A percentile compares a stretch with the other conserved stretches of the same genome.
Evolutionary conservation across 1,139 yeast species (phyloP).

Genomic region (Kurtzmaniella quercitrusa): DNA sequence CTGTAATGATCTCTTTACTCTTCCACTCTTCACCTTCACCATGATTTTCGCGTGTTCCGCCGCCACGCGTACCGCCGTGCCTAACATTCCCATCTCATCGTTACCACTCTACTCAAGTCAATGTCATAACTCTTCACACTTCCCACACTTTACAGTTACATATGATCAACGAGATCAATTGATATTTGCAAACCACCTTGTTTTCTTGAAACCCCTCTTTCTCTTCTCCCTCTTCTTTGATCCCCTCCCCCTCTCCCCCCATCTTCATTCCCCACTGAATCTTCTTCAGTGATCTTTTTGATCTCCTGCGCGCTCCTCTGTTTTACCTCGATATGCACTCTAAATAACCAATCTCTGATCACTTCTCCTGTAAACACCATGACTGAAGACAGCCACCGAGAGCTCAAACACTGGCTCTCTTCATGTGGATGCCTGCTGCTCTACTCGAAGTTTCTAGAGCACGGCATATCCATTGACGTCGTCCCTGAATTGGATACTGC

Average conservation of each 20-base stretch:
- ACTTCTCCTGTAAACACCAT: background rate
- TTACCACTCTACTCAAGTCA: no score
- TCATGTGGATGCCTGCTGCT: constrained; percentile 35
- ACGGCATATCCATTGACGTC: constrained; percentile 59
- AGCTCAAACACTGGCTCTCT: constrained; percentile 35
- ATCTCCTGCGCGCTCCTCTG: background rate
- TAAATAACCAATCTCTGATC: background rate
- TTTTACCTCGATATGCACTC: background rate
- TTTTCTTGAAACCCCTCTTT: no score
- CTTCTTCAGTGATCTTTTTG: background rate
- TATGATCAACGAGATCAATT: no score
- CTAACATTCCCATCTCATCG: background rate
- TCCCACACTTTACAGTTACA: no score
- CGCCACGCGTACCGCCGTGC: background rate
- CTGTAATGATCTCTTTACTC: no score
- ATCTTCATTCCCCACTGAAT: background rate
- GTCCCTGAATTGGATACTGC: constrained; percentile 61
- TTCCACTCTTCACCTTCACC: no score
- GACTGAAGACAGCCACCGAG: constrained; percentile 10
- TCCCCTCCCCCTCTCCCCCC: background rate
- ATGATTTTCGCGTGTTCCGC: no score
- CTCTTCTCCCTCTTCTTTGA: background rate
- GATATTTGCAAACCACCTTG: no score
- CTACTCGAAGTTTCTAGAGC: constrained; percentile 30
- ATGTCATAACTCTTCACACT: no score